Evolutionary conservation across 371 early-diverging fungal species (phyloP).

Genomic region (Batrachochytrium dendrobatidis): DNA sequence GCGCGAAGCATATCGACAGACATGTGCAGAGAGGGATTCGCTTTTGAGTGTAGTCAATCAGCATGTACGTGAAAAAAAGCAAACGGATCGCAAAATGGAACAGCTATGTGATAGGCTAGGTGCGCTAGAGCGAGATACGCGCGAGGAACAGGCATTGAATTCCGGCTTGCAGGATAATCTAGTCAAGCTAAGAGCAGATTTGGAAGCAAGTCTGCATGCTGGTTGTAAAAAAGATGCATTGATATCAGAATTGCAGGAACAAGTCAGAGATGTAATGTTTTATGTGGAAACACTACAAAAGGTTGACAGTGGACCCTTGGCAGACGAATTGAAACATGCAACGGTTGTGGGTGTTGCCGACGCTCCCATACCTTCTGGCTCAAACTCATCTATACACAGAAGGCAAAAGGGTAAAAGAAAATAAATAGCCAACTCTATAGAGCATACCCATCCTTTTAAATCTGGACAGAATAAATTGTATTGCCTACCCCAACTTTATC

Average conservation of each 20-base stretch:
- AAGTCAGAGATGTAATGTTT: constrained; percentile 45
- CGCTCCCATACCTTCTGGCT: too few relatives aligned
- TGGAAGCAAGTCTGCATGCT: constrained; percentile 14
- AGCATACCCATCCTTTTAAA: too few relatives aligned
- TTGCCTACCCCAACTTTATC: too few relatives aligned
- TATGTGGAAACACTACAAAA: constrained; percentile 36
- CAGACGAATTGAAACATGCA: constrained; percentile 21
- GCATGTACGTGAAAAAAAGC: constrained; percentile 11
- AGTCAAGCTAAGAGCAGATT: constrained; percentile 15
- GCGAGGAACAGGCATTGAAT: constrained; percentile 35
- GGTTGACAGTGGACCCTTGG: constrained; percentile 23
- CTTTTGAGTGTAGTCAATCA: constrained; percentile 2
- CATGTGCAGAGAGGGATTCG: constrained; percentile 5
- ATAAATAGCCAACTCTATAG: too few relatives aligned
- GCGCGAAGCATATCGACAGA: background rate
- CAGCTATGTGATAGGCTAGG: constrained; percentile 20
- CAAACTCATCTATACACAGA: too few relatives aligned
- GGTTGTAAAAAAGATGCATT: constrained; percentile 26
- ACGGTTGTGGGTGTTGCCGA: constrained; percentile 13
- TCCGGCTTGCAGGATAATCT: constrained; percentile 25
- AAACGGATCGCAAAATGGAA: constrained; percentile 20
- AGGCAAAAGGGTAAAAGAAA: too few relatives aligned
- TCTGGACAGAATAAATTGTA: too few relatives aligned
- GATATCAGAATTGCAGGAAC: constrained; percentile 35
- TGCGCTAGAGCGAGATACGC: constrained; percentile 13